Evolutionary conservation across 371 early-diverging fungal species (phyloP).

Genomic region (Circinella minor): DNA sequence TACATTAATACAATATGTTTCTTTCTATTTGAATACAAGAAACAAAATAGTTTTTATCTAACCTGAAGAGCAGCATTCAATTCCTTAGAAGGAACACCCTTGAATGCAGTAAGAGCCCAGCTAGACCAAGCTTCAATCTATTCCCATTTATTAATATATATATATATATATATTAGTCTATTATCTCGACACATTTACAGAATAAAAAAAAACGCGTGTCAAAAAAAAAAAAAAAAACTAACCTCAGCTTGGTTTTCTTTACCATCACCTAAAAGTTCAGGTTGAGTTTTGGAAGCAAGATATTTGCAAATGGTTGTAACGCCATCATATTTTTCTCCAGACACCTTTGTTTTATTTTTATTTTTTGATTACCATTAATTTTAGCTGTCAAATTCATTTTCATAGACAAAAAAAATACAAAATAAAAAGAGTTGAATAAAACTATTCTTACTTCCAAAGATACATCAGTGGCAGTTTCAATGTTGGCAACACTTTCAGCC

Average conservation of each 20-base stretch:
- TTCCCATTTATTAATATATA: neutral
- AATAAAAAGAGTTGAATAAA: neutral
- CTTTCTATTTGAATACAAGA: neutral
- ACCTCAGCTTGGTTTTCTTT: conserved; percentile 63
- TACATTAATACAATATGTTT: neutral
- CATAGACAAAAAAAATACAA: no score
- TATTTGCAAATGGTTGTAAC: conserved; percentile 56
- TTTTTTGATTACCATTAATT: neutral
- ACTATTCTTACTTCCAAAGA: conserved; percentile 33
- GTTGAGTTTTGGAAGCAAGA: conserved; percentile 53
- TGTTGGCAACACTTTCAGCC: conserved; percentile 28
- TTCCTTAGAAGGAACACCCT: conserved; percentile 44
- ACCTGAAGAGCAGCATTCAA: conserved; percentile 45
- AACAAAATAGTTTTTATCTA: neutral
- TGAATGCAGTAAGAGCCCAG: conserved; percentile 37
- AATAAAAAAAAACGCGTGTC: no score
- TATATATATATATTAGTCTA: neutral
- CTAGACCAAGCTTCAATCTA: conserved; percentile 58
- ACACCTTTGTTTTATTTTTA: conserved; percentile 27
- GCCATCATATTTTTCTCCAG: conserved; percentile 53
- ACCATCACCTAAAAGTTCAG: conserved; percentile 56
- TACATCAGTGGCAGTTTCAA: conserved; percentile 33
- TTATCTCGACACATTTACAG: no score
- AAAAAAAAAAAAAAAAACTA: conserved; percentile 22
- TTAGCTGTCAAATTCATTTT: no score